phyloP scores from a whole-genome alignment of 805 yeast species.

The Isabelozyma gotoi region DNA sequence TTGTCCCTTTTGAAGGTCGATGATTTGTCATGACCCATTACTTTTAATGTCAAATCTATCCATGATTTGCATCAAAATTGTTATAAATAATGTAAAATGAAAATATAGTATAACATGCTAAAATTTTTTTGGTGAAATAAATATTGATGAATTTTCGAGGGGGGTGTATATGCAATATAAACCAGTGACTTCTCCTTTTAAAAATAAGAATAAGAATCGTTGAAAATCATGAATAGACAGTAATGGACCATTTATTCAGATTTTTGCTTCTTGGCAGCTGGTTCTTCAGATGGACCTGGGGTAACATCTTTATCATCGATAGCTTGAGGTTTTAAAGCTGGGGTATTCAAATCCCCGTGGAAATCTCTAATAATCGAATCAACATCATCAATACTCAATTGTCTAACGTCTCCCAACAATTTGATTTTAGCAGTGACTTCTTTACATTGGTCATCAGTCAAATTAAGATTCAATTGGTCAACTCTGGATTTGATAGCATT shows the following conservation, averaged over 20 bases:
- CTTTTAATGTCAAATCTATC: conserved; percentile 2
- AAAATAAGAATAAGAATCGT: not conserved
- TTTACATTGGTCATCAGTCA: conserved; percentile 91
- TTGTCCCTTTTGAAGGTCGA: too few species aligned
- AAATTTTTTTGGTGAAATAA: not conserved
- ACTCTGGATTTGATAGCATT: conserved; percentile 98
- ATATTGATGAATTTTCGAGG: not conserved
- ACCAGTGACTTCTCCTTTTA: not conserved
- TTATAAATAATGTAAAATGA: not conserved
- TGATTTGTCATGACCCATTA: conserved; percentile 1
- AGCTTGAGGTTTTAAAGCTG: conserved; percentile 22
- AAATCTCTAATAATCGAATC: conserved; percentile 93
- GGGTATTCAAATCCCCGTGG: conserved; percentile 66
- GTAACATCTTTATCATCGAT: conserved; percentile 21
- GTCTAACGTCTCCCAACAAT: conserved; percentile 92
- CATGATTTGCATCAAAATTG: conserved; percentile 2
- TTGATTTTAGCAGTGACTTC: conserved; percentile 93
- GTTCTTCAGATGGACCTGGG: conserved; percentile 19
- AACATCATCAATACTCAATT: conserved; percentile 92
- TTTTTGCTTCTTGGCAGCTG: conserved; percentile 40
- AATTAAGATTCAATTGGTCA: conserved; percentile 87
- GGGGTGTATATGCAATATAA: not conserved
- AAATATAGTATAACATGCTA: conserved; percentile 1
- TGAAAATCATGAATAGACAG: conserved; percentile 1
- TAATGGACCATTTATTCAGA: conserved; percentile 4